Evolutionary conservation across 2,329 filamentous ascomycete species (phyloP).

Genomic region (Xylariales sp.): DNA sequence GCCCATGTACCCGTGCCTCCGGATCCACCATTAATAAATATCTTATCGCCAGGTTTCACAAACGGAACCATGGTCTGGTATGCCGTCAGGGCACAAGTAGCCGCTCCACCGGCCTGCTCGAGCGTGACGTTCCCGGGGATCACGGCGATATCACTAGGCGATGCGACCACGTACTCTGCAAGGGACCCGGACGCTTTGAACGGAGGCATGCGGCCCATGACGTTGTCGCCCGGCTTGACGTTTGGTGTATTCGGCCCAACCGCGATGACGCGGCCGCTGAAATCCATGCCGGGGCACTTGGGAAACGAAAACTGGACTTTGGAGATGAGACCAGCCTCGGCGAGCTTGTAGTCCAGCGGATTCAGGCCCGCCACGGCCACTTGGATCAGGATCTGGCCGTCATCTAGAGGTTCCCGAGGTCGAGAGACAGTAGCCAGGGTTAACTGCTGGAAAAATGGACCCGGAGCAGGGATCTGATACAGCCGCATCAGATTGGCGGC

Average conservation of each 20-base stretch:
- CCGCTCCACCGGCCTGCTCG: constrained; percentile 35
- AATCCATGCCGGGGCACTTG: constrained; percentile 44
- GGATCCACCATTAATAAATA: constrained; percentile 59
- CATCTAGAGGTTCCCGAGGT: no score
- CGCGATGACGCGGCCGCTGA: constrained; percentile 42
- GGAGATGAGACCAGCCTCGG: constrained; percentile 32
- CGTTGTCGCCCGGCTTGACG: neutral
- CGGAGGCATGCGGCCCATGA: neutral
- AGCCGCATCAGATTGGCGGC: no score
- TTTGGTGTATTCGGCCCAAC: neutral
- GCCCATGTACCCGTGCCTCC: constrained; percentile 54
- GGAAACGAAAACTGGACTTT: constrained; percentile 31
- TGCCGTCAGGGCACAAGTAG: constrained; percentile 41
- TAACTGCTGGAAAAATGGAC: no score
- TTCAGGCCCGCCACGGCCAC: constrained; percentile 40
- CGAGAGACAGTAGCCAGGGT: no score
- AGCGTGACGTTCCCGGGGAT: constrained; percentile 37
- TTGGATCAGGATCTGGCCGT: no score
- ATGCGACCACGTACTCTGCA: constrained; percentile 33
- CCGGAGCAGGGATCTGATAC: no score
- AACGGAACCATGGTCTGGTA: constrained; percentile 41
- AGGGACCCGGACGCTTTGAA: constrained; percentile 29
- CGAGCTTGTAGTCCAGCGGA: constrained; percentile 45
- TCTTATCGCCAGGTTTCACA: constrained; percentile 39
- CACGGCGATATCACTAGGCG: constrained; percentile 22